Base-by-base conservation (phyloP, 1,284 basidiomycete species). In the Rhodotorula sp. region DNA sequence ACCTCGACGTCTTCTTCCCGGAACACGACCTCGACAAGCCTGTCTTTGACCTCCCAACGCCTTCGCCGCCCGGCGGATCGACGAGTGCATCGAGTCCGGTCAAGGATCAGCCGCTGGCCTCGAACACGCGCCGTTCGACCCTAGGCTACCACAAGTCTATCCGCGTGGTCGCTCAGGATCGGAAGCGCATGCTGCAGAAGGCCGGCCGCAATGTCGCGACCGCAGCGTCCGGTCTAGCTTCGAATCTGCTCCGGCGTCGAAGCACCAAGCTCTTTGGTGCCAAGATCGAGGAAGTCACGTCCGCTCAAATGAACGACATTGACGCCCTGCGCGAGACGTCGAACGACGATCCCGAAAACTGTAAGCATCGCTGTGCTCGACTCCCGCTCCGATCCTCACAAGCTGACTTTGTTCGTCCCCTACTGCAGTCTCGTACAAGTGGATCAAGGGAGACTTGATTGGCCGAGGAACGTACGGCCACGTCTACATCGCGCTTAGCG, bases 251-350 rank as follows among this genome's bases (percentile, higher is more conserved):
- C 71, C 85, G 92, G 59, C 89, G 92, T 79, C 84, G 92, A 78
- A 93, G 91, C 79, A 97, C 95, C 51, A 97, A 95, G 81, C 85
- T 99, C 73, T 99, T 96, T 93, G 95, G 93, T 24, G 92, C 90
- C 78, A 88, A 87, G 75, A 83, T 96, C 45, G 93, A 97, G 77
- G 96, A 99, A 81, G 93, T 99, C 71, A 91, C 89, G 6, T 89
- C 91, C 29, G 87, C 82, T 3, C 80, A 82, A 62, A 79, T 84
- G 60, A 77, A 80, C 26, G 55, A 76, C 20, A 77, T 77, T 57
- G 58, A 69, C n/a, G 74, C 78, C 15, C 77, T 78, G 51, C 71
- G 75, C 30, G 79, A 82, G 48, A 79, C 79, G 4, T 75, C 71
- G 2, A 76, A 69, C n/a, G 79, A 79, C 4, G 75, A 77, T 60